Percentiles rank a stretch among this genome's conserved stretches.
These are phyloP conservation scores for Cercospora janseana DNA, from an alignment of 2,329 filamentous ascomycete genomes.

Conservation along the genomic window DNA sequence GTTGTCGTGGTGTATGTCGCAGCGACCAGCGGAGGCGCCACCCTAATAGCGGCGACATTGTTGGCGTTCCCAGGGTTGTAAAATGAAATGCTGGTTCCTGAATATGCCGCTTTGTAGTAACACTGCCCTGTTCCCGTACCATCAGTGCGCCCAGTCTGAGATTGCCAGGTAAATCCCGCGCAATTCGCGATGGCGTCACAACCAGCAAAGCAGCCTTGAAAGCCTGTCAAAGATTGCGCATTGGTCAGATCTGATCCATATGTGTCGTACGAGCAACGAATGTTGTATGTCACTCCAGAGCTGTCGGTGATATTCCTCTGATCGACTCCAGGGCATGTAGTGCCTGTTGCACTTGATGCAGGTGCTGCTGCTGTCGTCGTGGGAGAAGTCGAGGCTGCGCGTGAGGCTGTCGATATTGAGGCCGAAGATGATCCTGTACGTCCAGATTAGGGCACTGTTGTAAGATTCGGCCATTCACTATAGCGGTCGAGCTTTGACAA, in stretches of 20 bases:
- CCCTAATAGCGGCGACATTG: neutral
- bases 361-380: neutral
- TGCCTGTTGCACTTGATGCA: neutral
- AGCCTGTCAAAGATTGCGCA: neutral
- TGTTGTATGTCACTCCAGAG: neutral
- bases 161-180: slow-evolving; percentile 8
- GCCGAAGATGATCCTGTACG: too few species aligned
- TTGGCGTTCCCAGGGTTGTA: neutral
- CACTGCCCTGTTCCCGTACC: slow-evolving; percentile 4
- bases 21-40: neutral
- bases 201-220: neutral
- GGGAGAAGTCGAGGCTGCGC: neutral
- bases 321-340: neutral
- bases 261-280: neutral
- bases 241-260: neutral
- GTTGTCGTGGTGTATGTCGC: neutral
- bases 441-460: too few species aligned
- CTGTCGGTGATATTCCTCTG: neutral
- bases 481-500: neutral
- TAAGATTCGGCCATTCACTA: neutral
- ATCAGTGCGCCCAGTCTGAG: neutral
- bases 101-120: neutral
- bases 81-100: neutral
- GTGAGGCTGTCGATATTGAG: too few species aligned
- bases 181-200: slow-evolving; percentile 4